A percentile compares a stretch with the other conserved stretches of the same genome.
Evolutionary conservation across 2,329 filamentous ascomycete genomes (phyloP).

Genomic region (Epichloe amarillans): DNA sequence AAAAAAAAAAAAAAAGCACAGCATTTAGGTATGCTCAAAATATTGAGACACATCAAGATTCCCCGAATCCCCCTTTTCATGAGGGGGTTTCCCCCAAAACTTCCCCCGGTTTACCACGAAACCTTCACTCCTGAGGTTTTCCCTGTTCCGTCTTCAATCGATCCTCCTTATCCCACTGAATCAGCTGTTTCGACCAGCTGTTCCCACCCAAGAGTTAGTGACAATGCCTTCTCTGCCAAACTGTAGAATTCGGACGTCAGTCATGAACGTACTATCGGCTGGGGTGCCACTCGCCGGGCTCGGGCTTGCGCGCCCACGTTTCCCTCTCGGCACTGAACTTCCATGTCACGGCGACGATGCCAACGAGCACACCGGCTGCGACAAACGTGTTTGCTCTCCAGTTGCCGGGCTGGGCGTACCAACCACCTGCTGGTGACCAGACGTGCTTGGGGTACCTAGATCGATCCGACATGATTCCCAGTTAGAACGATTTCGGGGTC

Average conservation of each 20-base stretch:
- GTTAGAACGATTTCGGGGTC: conserved; percentile 3
- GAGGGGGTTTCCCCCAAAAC: neutral
- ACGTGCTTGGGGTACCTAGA: conserved; percentile 92
- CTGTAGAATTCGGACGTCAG: neutral
- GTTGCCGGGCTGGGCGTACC: conserved; percentile 90
- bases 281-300: conserved; percentile 65
- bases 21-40: neutral
- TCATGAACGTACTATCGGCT: conserved; percentile 59
- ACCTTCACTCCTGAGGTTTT: conserved; percentile 15
- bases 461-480: neutral
- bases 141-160: conserved; percentile 19
- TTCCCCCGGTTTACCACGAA: no score
- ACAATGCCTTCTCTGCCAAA: neutral
- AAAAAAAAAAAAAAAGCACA: neutral
- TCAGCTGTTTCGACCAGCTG: conserved; percentile 33
- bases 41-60: conserved; percentile 7
- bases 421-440: conserved; percentile 96
- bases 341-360: conserved; percentile 55
- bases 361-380: conserved; percentile 53
- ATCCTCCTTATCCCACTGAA: conserved; percentile 31
- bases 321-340: conserved; percentile 64
- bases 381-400: conserved; percentile 87
- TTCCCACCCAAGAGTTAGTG: conserved; percentile 1
- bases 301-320: conserved; percentile 60
- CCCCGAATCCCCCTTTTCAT: neutral